Base-by-base conservation (phyloP, 228 moss, liverwort and hornwort species). In the Sphagnum magellanicum region DNA sequence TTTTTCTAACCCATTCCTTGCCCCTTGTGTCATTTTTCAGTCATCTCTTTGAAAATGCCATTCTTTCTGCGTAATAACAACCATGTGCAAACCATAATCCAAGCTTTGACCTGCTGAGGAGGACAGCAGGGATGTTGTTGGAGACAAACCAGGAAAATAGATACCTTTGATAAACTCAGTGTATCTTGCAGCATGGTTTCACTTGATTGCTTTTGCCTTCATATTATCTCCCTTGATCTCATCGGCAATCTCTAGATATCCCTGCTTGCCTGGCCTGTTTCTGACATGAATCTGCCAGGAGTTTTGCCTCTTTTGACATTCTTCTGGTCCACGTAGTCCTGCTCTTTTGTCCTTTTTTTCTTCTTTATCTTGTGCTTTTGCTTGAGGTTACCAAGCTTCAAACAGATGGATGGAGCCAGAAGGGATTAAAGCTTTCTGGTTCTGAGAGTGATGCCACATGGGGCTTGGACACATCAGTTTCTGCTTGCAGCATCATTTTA, bases 21-120 rank as follows among this genome's bases (percentile, higher is more conserved):
- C 79, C 50, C 70, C 50, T 72, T 62, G 46, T 65, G 68, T 63
- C 57, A 75, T 66, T 52, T 74, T 63, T 1, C 72, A 63, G 49
- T 66, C 70, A 16, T 78, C 72, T 74, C 81, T 78, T 50, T 74
- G 69, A 74, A 85, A 79, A 72, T 79, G 79, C 65, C 70, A 59
- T 52, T 65, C 60, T 14, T 81, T 81, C 50, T 78, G 48, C n/a
- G 76, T 67, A 14, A 57, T 64, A 32, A 32, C 32, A 32, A 32
- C 32, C 32, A 3, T 32, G 32, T 3, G 32, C 32, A 32, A 32
- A 66, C 55, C 68, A 60, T 71, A 69, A 63, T 78, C 57, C 52
- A 71, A 63, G 53, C 73, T 53, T 64, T 61, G 74, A 67, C 71
- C 10, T 65, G 76, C 74, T 32, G 67, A 16, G 57, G 63, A 49